Conservation (phyloP, 2,329 filamentous ascomycete species). For the Fusarium cicatricum region DNA sequence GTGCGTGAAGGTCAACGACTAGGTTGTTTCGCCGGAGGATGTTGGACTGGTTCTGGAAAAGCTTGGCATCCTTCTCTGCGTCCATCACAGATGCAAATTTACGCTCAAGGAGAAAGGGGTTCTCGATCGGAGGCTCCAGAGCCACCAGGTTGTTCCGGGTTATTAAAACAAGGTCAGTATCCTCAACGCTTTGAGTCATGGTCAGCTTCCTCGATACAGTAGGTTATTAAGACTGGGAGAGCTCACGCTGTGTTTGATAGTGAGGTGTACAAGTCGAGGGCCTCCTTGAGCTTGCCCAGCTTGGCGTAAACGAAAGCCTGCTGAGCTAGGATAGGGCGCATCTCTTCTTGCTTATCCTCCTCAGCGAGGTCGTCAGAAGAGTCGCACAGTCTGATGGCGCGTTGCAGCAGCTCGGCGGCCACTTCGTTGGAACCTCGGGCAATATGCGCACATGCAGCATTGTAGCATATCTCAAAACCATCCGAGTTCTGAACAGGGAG, state of each 20-base stretch:
- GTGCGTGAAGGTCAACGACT: slow-evolving; percentile 69
- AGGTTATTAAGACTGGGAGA: neutral
- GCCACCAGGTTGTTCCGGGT: slow-evolving; percentile 69
- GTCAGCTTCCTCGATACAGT: neutral
- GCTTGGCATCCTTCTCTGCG: slow-evolving; percentile 65
- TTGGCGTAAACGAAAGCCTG: slow-evolving; percentile 76
- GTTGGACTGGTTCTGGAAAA: slow-evolving; percentile 74
- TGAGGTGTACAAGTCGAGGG: slow-evolving; percentile 67
- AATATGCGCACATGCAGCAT: slow-evolving; percentile 77
- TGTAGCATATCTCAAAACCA: slow-evolving; percentile 84
- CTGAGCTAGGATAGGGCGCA: slow-evolving; percentile 79
- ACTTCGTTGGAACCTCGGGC: slow-evolving; percentile 72
- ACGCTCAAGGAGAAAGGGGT: slow-evolving; percentile 74
- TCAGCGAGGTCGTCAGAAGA: slow-evolving; percentile 76
- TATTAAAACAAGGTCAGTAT: slow-evolving; percentile 71
- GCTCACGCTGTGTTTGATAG: slow-evolving; percentile 69
- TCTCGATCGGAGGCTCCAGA: slow-evolving; percentile 55
- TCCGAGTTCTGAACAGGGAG: slow-evolving; percentile 68
- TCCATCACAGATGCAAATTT: slow-evolving; percentile 63
- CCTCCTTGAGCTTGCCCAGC: slow-evolving; percentile 72
- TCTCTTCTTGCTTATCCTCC: slow-evolving; percentile 77
- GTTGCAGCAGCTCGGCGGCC: slow-evolving; percentile 72
- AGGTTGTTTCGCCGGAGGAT: slow-evolving; percentile 68
- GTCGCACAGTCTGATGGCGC: slow-evolving; percentile 75
- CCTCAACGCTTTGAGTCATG: slow-evolving; percentile 63